Evolutionary conservation across 2,329 filamentous ascomycete genomes (phyloP), one percentile per base, ranked within the genome.

Genomic region (Diaporthe sp.): DNA sequence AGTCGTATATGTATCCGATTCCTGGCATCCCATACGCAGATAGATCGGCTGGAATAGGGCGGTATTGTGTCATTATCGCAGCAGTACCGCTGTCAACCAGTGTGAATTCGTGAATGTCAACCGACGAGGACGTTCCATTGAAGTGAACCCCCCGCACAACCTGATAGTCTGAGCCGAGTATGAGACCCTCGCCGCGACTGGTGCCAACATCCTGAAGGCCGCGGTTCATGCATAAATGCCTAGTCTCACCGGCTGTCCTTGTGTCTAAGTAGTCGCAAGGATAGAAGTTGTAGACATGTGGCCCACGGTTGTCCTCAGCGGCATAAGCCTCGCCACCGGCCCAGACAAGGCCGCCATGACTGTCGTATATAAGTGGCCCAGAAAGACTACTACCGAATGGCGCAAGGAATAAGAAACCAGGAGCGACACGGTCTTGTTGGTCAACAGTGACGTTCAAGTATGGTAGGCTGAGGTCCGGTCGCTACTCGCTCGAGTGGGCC

Each of bases 61-160:
- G 51, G 44, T 73, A 73, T 20, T 65, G 39, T n/a, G 71, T 73
- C 37, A 65, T 31, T 20, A 73, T n/a, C n/a, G 49, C 44, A 61
- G 71, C 49, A 49, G 71, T 57, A 15, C 47, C 71, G 17, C 37
- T 53, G 7, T 47, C 22, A 2, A 39, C 20, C 15, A 67, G 25
- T 20, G 28, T 47, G 58, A 67, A 73, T 34, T 73, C 71, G n/a
- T 67, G 71, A 9, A 73, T 65, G 34, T 73, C 71, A 25, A 61
- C 44, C 2, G 47, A 47, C 8, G 71, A 51, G 15, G 61, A 65
- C 2, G 28, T n/a, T 6, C 58, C 58, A 9, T 44, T 51, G 60
- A 51, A 55, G 12, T n/a, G 60, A 22, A 73, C 28, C 2, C 47
- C 63, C 17, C 49, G 47, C n/a, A 73, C 58, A 9, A 73, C 25